A percentile compares a stretch with the other conserved stretches of the same genome.
Conservation (phyloP, 2,329 filamentous ascomycete genomes). For the Sporothrix euskadiensis region DNA sequence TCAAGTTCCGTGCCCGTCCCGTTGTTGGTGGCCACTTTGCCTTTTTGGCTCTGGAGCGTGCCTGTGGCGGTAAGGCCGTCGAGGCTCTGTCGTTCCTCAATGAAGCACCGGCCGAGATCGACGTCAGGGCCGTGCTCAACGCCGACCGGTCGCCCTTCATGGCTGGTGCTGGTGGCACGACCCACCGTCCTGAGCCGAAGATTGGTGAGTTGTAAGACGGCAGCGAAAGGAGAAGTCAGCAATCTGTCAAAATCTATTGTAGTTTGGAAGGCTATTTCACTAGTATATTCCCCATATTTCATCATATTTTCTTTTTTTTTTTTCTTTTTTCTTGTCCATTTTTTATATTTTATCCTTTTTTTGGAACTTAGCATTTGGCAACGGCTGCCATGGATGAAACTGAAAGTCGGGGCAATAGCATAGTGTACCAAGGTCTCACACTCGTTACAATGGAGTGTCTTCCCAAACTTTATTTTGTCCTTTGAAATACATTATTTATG, state of each 20-base stretch:
- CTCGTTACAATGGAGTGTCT: not conserved
- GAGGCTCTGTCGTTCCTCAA: constrained; percentile 57
- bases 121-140: constrained; percentile 31
- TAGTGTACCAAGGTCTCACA: not conserved
- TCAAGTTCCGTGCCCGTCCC: constrained; percentile 76
- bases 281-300: not conserved
- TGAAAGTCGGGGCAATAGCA: not conserved
- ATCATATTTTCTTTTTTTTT: not conserved
- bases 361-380: not conserved
- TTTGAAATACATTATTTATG: too few relatives aligned
- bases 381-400: not conserved
- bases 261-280: not conserved
- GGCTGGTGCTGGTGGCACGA: not conserved
- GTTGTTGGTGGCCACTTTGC: constrained; percentile 86
- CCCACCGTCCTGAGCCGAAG: not conserved
- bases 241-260: constrained; percentile 1
- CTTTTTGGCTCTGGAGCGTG: constrained; percentile 76
- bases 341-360: not conserved
- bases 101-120: constrained; percentile 34
- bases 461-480: not conserved
- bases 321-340: not conserved
- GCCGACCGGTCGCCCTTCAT: constrained; percentile 30
- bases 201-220: constrained; percentile 28
- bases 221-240: not conserved
- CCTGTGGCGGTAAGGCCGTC: constrained; percentile 69